Percentiles rank a stretch among this genome's conserved stretches.
phyloP scores from a whole-genome alignment of 192 early-diverging fungal genomes.

The Funneliformis geosporum region DNA sequence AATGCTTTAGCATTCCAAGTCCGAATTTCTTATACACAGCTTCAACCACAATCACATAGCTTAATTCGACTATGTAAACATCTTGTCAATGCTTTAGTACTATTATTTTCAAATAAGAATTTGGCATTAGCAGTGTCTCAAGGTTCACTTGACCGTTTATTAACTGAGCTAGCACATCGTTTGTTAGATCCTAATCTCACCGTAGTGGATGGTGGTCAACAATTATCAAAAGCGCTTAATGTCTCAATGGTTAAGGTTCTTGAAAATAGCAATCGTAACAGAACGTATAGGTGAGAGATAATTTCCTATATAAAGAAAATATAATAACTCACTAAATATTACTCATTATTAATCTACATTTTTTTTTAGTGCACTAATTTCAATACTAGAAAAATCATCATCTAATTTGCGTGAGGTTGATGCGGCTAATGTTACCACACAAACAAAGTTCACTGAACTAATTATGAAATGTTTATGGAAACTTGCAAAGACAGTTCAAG shows the following conservation, averaged over 20 bases:
- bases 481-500: slow-evolving; percentile 80
- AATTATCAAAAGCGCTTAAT: slow-evolving; percentile 76
- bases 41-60: slow-evolving; percentile 51
- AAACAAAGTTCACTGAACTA: slow-evolving; percentile 82
- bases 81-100: slow-evolving; percentile 72
- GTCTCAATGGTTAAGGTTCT: slow-evolving; percentile 87
- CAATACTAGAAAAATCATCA: slow-evolving; percentile 64
- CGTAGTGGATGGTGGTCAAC: slow-evolving; percentile 55
- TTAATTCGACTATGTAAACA: slow-evolving; percentile 77
- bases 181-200: slow-evolving; percentile 78
- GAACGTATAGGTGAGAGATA: slow-evolving; percentile 60
- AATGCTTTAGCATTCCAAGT: slow-evolving; percentile 74
- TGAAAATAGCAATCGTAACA: slow-evolving; percentile 84
- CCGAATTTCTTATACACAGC: slow-evolving; percentile 64
- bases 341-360: not conserved
- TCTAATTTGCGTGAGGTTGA: slow-evolving; percentile 54
- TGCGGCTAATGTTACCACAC: slow-evolving; percentile 44
- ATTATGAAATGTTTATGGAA: slow-evolving; percentile 99
- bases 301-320: not conserved
- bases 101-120: slow-evolving; percentile 70
- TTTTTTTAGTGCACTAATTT: slow-evolving; percentile 64
- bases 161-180: slow-evolving; percentile 78
- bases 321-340: not conserved
- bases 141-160: slow-evolving; percentile 63
- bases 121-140: slow-evolving; percentile 66